Conservation (phyloP, 352 stramenopile genomes). For the Globisporangium ultimum region DNA sequence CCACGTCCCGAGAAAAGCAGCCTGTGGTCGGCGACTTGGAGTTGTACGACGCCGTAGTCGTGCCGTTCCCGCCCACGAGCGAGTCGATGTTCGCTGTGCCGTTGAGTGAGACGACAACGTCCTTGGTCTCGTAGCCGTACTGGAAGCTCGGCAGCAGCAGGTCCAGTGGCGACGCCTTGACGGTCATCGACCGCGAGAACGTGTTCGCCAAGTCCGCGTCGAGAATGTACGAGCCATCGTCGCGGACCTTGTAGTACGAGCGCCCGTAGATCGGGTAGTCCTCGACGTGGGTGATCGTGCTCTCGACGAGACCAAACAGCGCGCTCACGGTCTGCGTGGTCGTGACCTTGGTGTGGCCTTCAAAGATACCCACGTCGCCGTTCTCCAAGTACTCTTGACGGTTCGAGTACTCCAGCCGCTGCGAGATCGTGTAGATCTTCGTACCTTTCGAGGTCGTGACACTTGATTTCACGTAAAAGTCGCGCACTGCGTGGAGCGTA, state of each 20-base stretch:
- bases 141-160: slow-evolving; percentile 20
- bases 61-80: slow-evolving; percentile 34
- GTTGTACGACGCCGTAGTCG: slow-evolving; percentile 19
- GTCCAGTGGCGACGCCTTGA: slow-evolving; percentile 16
- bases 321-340: slow-evolving; percentile 29
- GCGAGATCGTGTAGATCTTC: slow-evolving; percentile 48
- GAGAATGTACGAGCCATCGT: slow-evolving; percentile 34
- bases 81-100: slow-evolving; percentile 30
- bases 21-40: slow-evolving; percentile 19
- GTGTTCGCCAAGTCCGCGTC: slow-evolving; percentile 41
- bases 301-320: slow-evolving; percentile 7
- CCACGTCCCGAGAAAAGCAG: slow-evolving; percentile 31
- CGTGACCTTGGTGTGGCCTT: slow-evolving; percentile 31
- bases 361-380: slow-evolving; percentile 42
- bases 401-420: slow-evolving; percentile 48
- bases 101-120: slow-evolving; percentile 25
- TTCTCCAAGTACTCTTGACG: slow-evolving; percentile 47
- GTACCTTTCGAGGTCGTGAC: slow-evolving; percentile 58
- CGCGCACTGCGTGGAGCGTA: slow-evolving; percentile 32
- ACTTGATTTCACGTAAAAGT: slow-evolving; percentile 38
- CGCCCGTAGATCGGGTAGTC: slow-evolving; percentile 50
- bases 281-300: slow-evolving; percentile 29
- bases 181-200: slow-evolving; percentile 26
- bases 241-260: slow-evolving; percentile 38
- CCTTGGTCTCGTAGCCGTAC: slow-evolving; percentile 19